Base-by-base conservation (phyloP, 768 basidiomycete species). In the Cantharellus cinnabarinus region DNA sequence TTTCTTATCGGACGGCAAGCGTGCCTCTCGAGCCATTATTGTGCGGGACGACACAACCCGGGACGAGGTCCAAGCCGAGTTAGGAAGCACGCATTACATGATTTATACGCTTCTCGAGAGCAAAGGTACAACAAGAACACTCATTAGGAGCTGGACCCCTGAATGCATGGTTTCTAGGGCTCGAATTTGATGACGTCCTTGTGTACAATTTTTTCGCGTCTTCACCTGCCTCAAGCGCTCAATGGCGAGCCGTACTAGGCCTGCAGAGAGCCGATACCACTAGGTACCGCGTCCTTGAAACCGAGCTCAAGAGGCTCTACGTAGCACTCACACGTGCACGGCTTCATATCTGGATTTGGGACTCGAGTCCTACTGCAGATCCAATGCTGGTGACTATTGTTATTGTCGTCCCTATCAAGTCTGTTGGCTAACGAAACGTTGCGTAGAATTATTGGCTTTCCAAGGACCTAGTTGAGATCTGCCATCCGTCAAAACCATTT, bases 161-260 rank as follows among this genome's bases (percentile, higher is more conserved):
- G 38, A 57, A 37, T 38, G 5, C 10, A n/a, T 29, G 10, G 1
- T 7, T 2, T 0, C 7, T 59, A 85, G 83, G 52, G 10, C 52
- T 54, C 7, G 52, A 54, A 37, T 54, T 54, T 37, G 52, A 54
- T 54, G 52, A 54, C 35, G 83, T 87, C 3, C 71, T 87, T 2
- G 64, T 87, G 5, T 85, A 80, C 64, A 79, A 87, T 62, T 85
- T 85, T 68, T 87, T 87, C 63, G 74, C 77, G 37, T 81, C 83
- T 62, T 86, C 85, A 0, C 63, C 65, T 0, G 68, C 76, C 2
- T 74, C 74, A 42, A 59, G 66, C 1, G 67, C 76, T 0, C 79
- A 79, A 53, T 85, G 83, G 83, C 71, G 80, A 4, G 71, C 81
- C 1, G 71, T 82, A 1, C 68, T 83, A 3, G 65, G 81, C 3